phyloP scores from a whole-genome alignment of 2,329 filamentous ascomycete species.

The Claviceps spartinae region DNA sequence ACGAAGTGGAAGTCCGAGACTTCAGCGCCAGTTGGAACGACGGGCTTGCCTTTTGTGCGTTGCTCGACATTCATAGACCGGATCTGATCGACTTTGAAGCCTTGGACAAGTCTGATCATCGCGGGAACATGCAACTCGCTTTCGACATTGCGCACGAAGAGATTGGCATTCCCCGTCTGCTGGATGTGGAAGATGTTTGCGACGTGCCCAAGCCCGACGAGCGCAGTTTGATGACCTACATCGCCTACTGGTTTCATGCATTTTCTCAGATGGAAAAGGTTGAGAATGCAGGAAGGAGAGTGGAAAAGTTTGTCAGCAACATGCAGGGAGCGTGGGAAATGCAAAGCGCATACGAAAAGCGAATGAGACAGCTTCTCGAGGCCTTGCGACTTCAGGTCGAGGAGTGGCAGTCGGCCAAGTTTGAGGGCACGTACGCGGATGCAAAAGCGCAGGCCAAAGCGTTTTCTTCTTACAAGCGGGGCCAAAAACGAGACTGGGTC shows the following conservation, averaged over 20 bases:
- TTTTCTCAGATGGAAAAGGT: constrained; percentile 99
- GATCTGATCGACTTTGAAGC: constrained; percentile 95
- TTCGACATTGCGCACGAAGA: constrained; percentile 94
- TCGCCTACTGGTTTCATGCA: constrained; percentile 99
- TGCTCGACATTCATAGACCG: constrained; percentile 91
- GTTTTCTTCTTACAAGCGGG: constrained; percentile 82
- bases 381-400: constrained; percentile 61
- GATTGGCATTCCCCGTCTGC: constrained; percentile 88
- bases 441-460: constrained; percentile 74
- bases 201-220: constrained; percentile 95
- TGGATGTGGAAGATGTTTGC: constrained; percentile 96
- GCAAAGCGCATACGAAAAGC: constrained; percentile 88
- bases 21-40: constrained; percentile 97
- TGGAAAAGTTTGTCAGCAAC: constrained; percentile 96
- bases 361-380: constrained; percentile 71
- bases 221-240: constrained; percentile 96
- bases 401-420: constrained; percentile 65
- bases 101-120: constrained; percentile 85
- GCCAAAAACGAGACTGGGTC: constrained; percentile 87
- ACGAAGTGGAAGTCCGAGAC: constrained; percentile 88
- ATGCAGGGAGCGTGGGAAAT: constrained; percentile 99
- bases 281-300: constrained; percentile 87
- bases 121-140: constrained; percentile 93
- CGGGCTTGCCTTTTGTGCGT: constrained; percentile 87
- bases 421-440: constrained; percentile 84